Percentiles rank a stretch among this genome's conserved stretches.
Evolutionary conservation across 106 monocot species (phyloP).

Genomic region (Allium sativum): DNA sequence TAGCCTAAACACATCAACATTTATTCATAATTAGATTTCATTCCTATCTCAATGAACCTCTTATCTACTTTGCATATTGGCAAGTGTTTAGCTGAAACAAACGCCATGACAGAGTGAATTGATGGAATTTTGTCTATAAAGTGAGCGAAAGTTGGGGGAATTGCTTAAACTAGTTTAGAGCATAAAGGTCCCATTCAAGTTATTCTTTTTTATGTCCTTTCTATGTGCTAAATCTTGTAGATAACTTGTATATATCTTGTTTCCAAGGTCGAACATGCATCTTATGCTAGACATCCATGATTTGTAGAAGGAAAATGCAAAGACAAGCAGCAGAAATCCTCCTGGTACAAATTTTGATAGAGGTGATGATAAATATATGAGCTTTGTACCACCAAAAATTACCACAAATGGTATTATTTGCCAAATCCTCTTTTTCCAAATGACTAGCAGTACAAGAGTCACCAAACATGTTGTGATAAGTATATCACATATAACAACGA

Average conservation of each 20-base stretch:
- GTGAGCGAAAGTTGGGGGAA: constrained; percentile 43
- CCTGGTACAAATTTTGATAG: constrained; percentile 28
- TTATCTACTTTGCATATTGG: constrained; percentile 39
- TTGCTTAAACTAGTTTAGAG: constrained; percentile 44
- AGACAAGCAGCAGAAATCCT: constrained; percentile 16
- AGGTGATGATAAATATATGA: constrained; percentile 21
- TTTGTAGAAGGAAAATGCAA: constrained; percentile 23
- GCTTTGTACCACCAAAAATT: constrained; percentile 12
- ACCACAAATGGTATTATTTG: constrained; percentile 16
- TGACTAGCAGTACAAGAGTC: constrained; percentile 28
- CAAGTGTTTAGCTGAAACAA: constrained; percentile 41
- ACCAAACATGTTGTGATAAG: constrained; percentile 32
- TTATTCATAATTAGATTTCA: background rate
- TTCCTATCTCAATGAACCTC: constrained; percentile 35
- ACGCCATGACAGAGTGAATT: constrained; percentile 34
- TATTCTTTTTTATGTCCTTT: constrained; percentile 14
- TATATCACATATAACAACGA: constrained; percentile 42
- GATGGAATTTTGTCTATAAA: constrained; percentile 38
- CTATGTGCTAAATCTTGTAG: constrained; percentile 25
- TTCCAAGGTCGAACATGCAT: constrained; percentile 43
- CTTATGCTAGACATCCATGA: constrained; percentile 49
- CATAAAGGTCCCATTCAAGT: constrained; percentile 46
- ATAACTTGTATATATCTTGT: constrained; percentile 33
- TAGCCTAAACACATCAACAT: too few relatives aligned
- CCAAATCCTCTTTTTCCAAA: constrained; percentile 32